phyloP scores from a whole-genome alignment of 129 eudicot species.

The Gnaphalium uliginosum region DNA sequence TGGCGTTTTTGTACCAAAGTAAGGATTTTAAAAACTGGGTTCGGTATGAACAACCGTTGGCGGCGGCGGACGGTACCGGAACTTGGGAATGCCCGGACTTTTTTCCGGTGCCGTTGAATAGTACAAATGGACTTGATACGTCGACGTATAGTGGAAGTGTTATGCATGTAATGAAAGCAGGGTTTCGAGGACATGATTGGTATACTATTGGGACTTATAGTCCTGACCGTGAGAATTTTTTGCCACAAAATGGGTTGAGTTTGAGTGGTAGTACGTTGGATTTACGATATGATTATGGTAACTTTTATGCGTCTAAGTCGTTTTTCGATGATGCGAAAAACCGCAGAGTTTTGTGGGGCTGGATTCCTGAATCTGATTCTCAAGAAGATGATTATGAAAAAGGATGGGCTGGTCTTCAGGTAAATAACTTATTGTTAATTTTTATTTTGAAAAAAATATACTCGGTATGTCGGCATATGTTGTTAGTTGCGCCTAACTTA shows the following conservation, averaged over 20 bases:
- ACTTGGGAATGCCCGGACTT: conserved; percentile 48
- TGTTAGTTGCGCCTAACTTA: too few species aligned
- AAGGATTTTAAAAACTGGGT: conserved; percentile 32
- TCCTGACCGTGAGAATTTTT: conserved; percentile 36
- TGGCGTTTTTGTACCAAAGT: conserved; percentile 44
- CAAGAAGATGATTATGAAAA: conserved; percentile 37
- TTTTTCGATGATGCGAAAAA: conserved; percentile 43
- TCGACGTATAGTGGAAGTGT: conserved; percentile 23
- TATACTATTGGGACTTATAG: conserved; percentile 40
- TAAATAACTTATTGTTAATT: neutral
- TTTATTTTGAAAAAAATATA: too few species aligned
- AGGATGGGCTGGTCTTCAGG: conserved; percentile 61
- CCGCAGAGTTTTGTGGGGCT: conserved; percentile 47
- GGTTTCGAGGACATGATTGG: conserved; percentile 42
- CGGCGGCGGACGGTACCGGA: conserved; percentile 31
- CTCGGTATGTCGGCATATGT: too few species aligned
- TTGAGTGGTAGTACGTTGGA: conserved; percentile 27
- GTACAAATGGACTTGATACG: conserved; percentile 42
- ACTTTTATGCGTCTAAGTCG: conserved; percentile 47
- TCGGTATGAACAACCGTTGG: conserved; percentile 23
- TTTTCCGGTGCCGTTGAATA: conserved; percentile 37
- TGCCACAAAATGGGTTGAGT: conserved; percentile 37
- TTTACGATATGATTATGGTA: conserved; percentile 47
- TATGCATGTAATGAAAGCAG: conserved; percentile 42
- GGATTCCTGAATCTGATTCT: conserved; percentile 40